phyloP scores from a whole-genome alignment of 179 eudicot genomes.

The Spergularia azorica region DNA sequence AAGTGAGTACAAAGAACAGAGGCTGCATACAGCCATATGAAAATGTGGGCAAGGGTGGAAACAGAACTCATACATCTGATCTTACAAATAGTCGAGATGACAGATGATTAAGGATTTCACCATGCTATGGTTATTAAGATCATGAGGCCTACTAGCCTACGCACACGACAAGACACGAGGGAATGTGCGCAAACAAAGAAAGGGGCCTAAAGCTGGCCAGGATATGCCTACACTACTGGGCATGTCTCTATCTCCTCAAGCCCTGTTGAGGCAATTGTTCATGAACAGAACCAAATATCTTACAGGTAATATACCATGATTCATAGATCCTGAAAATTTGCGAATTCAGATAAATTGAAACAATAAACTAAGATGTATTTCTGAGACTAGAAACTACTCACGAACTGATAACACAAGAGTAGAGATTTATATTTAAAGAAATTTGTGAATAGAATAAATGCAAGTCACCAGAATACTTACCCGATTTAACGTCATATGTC shows the following conservation, averaged over 20 bases:
- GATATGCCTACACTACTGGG: neutral
- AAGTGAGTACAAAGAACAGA: neutral
- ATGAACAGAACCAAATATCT: neutral
- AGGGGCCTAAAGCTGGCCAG: neutral
- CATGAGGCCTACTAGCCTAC: no score
- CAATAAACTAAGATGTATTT: no score
- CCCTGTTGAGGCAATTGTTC: neutral
- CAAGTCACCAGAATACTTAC: slow-evolving; percentile 41
- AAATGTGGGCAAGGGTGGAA: neutral
- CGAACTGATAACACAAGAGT: no score
- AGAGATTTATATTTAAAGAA: no score
- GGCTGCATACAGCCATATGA: neutral
- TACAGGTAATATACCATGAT: neutral
- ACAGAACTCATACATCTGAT: neutral
- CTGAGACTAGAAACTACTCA: no score
- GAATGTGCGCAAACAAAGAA: no score
- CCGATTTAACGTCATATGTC: slow-evolving; percentile 80
- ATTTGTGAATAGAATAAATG: neutral
- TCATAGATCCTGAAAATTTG: neutral
- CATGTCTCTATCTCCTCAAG: neutral
- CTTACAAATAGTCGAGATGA: neutral
- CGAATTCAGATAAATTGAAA: neutral
- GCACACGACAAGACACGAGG: no score
- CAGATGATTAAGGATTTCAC: no score
- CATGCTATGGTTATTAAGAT: no score